A percentile compares a stretch with the other conserved stretches of the same genome.
Evolutionary conservation across 495 filamentous ascomycete genomes (phyloP).

Genomic region (Friedmanniomyces simplex): DNA sequence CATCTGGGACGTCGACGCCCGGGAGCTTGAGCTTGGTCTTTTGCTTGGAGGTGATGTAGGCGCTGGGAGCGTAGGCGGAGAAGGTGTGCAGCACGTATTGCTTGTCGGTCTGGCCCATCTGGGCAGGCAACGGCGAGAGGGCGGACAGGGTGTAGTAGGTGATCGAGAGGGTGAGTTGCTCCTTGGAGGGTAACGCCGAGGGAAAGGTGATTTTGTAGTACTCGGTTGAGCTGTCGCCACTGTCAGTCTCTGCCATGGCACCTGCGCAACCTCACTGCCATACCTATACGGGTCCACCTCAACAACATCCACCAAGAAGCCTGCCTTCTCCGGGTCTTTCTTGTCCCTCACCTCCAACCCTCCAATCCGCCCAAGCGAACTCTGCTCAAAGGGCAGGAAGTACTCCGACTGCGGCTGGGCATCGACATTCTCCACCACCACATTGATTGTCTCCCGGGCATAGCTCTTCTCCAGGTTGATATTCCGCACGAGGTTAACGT

Average conservation of each 20-base stretch:
- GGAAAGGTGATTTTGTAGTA: constrained; percentile 78
- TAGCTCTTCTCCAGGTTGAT: constrained; percentile 90
- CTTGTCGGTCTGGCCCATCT: constrained; percentile 66
- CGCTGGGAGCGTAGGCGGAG: constrained; percentile 69
- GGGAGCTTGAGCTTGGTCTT: constrained; percentile 95
- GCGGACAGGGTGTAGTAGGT: constrained; percentile 67
- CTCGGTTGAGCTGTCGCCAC: constrained; percentile 50
- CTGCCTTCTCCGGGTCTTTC: constrained; percentile 56
- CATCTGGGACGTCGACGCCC: constrained; percentile 66
- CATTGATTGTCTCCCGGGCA: constrained; percentile 79
- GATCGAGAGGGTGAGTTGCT: constrained; percentile 77
- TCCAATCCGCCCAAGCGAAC: constrained; percentile 63
- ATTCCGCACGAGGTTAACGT: constrained; percentile 78
- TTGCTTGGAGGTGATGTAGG: constrained; percentile 77
- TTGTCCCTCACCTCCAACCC: constrained; percentile 85
- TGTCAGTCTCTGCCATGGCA: not conserved
- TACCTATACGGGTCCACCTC: constrained; percentile 56
- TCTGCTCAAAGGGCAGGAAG: constrained; percentile 71
- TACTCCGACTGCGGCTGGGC: constrained; percentile 73
- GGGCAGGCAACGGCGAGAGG: constrained; percentile 65
- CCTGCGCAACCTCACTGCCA: not conserved
- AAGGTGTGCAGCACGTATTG: constrained; percentile 81
- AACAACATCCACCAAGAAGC: constrained; percentile 57
- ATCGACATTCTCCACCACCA: constrained; percentile 80
- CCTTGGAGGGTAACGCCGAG: constrained; percentile 58